phyloP scores from a whole-genome alignment of 164 flowering plant genomes.

The Vitis amurensis region DNA sequence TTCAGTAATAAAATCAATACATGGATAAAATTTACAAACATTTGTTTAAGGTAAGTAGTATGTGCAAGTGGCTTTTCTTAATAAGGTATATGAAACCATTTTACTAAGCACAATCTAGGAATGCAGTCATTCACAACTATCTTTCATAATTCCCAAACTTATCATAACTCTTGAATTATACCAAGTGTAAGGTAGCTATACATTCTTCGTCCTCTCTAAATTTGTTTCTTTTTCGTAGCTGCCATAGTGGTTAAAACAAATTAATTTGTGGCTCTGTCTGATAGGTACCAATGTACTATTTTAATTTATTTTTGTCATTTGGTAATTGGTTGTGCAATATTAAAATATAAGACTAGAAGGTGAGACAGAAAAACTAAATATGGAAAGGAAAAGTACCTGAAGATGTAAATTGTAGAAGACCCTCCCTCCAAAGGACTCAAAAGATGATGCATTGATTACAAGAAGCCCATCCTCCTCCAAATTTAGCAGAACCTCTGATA shows the following conservation, averaged over 20 bases:
- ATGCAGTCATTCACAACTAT: not conserved
- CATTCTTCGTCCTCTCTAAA: no score
- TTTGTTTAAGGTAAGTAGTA: no score
- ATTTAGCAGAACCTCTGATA: slow-evolving; percentile 38
- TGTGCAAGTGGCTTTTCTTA: no score
- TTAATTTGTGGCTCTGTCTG: no score
- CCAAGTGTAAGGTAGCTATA: no score
- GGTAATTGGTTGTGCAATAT: no score
- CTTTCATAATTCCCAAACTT: no score
- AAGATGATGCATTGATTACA: slow-evolving; percentile 46
- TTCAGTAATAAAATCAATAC: not conserved
- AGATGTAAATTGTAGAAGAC: slow-evolving; percentile 55
- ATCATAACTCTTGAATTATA: no score
- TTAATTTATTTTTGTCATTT: no score
- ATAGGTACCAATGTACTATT: no score
- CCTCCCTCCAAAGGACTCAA: slow-evolving; percentile 38
- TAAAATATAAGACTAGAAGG: not conserved
- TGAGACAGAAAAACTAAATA: not conserved
- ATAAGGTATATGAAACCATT: not conserved
- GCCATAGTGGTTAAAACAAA: no score
- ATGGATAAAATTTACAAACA: not conserved
- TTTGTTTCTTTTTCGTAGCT: no score
- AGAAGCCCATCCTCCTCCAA: slow-evolving; percentile 54
- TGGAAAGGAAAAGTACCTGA: slow-evolving; percentile 32
- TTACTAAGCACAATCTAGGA: not conserved